Evolutionary conservation across 2,329 filamentous ascomycete genomes (phyloP).

Genomic region (Paraconiothyrium brasiliense): DNA sequence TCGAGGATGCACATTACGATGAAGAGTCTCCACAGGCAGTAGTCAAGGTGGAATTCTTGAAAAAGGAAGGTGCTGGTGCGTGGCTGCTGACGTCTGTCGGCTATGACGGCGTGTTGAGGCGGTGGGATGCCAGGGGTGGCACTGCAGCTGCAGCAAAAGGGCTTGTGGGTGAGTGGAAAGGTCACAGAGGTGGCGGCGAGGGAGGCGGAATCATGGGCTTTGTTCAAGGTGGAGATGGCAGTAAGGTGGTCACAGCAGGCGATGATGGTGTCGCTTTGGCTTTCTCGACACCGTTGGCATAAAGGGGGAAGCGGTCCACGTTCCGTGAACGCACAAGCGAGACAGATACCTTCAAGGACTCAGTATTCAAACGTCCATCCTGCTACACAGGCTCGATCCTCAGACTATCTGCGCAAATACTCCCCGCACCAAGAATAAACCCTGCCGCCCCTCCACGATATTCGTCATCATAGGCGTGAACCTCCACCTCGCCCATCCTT

Average conservation of each 20-base stretch:
- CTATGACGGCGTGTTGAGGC: conserved; percentile 87
- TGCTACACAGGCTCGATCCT: not conserved
- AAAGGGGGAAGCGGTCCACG: not conserved
- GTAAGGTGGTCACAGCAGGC: conserved; percentile 84
- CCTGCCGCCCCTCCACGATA: conserved; percentile 16
- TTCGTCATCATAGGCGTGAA: conserved; percentile 9
- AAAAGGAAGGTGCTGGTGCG: conserved; percentile 50
- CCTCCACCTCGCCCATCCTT: not conserved
- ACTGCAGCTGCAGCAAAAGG: conserved; percentile 74
- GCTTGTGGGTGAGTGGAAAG: conserved; percentile 86
- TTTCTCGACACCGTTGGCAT: conserved; percentile 32
- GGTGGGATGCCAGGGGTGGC: conserved; percentile 83
- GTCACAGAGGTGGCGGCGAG: conserved; percentile 84
- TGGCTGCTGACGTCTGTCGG: conserved; percentile 88
- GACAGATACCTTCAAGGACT: not conserved
- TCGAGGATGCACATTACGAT: conserved; percentile 79
- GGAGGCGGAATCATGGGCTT: conserved; percentile 91
- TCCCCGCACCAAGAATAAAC: conserved; percentile 8
- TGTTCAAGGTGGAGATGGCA: conserved; percentile 77
- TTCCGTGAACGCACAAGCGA: not conserved
- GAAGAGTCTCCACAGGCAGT: conserved; percentile 82
- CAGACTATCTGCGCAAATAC: conserved; percentile 14
- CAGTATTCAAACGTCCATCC: not conserved
- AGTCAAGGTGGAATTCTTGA: conserved; percentile 90
- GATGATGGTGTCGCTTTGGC: conserved; percentile 69